Evolutionary conservation across 1,284 basidiomycete genomes (phyloP), one percentile per base, ranked within the genome.

Genomic region (Naganishia cerealis): DNA sequence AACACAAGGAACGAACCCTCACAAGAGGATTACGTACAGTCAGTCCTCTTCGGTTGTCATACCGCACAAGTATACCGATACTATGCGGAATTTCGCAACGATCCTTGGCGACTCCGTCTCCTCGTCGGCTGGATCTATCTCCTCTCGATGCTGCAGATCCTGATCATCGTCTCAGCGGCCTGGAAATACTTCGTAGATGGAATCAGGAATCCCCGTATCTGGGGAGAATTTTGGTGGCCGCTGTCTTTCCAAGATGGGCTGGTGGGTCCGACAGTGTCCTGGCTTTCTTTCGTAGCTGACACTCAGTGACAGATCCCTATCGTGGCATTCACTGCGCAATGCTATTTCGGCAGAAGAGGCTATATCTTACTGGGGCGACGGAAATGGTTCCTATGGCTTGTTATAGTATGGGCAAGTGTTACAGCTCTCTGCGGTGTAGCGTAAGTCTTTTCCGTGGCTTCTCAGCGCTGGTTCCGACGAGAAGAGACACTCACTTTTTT

Each of bases 211-310:
- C 69, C 67, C 5, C 33, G 33, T 26, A 70, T 77, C 21, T 77
- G 76, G 76, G 73, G 73, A n/a, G 70, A 72, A 29, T 77, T 76
- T 48, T 75, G 74, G 71, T 75, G 74, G 73, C 74, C 72, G 4
- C 65, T 77, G 18, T 74, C 72, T 42, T 70, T 76, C n/a, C 76
- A 77, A 52, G 75, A 77, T 73, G 76, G 73, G n/a, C 53, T 76
- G 69, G 76, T 77, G 66, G 70, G 75, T 72, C 24, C 40, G 55
- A 33, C 10, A 33, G 9, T 26, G 36, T 10, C 16, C 5, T 18
- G 21, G 29, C 33, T 48, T 7, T 18, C 10, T 38, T 26, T 24
- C 33, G 16, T 36, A 29, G 15, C 21, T 43, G n/a, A 65, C 16
- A 12, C 39, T 10, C 33, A 29, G n/a, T 33, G 48, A 50, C 43